Percentiles rank a stretch among this genome's conserved stretches.
phyloP scores from a whole-genome alignment of 2,329 filamentous ascomycete species.

The Metarhizium robertsii region DNA sequence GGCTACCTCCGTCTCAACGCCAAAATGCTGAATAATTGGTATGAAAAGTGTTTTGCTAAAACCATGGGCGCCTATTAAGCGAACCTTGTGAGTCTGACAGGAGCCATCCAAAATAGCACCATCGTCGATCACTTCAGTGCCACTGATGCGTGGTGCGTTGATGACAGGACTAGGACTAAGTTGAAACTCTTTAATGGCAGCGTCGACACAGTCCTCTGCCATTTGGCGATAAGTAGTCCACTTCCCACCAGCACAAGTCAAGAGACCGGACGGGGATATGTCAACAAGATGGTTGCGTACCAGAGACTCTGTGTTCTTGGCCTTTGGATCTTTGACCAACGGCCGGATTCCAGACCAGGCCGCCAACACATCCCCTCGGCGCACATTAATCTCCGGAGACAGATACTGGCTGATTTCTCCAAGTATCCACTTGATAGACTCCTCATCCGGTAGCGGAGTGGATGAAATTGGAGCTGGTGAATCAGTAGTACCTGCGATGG shows the following conservation, averaged over 20 bases:
- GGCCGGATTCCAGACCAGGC: constrained; percentile 86
- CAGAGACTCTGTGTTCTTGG: constrained; percentile 75
- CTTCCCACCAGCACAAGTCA: constrained; percentile 83
- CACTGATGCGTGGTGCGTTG: constrained; percentile 58
- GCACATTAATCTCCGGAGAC: constrained; percentile 74
- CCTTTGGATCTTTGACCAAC: constrained; percentile 77
- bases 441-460: constrained; percentile 69
- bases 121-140: constrained; percentile 61
- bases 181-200: constrained; percentile 60
- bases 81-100: constrained; percentile 77
- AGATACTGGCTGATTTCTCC: constrained; percentile 75
- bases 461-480: constrained; percentile 62
- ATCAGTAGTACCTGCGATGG: constrained; percentile 82
- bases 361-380: constrained; percentile 77
- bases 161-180: constrained; percentile 47
- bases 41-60: constrained; percentile 88
- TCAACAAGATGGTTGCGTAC: constrained; percentile 82
- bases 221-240: constrained; percentile 93
- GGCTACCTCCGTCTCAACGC: constrained; percentile 83
- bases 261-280: constrained; percentile 65
- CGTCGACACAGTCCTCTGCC: constrained; percentile 82
- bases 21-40: constrained; percentile 88
- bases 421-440: constrained; percentile 83
- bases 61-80: constrained; percentile 74
- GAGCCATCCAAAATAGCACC: constrained; percentile 53